Evolutionary conservation across 805 yeast genomes (phyloP), one percentile per base, ranked within the genome.

Genomic region (Wickerhamiella domercqiae): DNA sequence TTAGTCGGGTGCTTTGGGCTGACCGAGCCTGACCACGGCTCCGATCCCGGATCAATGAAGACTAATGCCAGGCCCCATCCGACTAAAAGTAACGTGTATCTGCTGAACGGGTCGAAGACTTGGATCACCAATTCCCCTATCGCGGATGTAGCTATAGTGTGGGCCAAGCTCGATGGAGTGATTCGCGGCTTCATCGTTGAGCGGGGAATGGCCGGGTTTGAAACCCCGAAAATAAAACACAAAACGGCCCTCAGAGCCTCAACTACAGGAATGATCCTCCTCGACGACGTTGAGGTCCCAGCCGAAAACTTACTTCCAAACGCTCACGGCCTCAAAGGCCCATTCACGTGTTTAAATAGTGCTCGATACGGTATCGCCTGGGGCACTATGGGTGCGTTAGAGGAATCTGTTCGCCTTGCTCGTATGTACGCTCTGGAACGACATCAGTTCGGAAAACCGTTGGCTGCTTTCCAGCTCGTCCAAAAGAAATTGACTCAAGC

Each of bases 11-110:
- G 77, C 55, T 73, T 73, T 47, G 78, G 75, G 22, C 66, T 73
- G 59, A 73, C 78, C 28, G 78, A 73, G 56, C 72, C 75, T 49
- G 73, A 72, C 46, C 78, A 73, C 49, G 74, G 74, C 41, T 69
- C 75, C 18, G 73, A 70, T 47, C 75, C 73, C 31, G 68, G 62
- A 5, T 69, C 74, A 37, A 65, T 70, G 63, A 74, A 69, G 55
- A 71, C 75, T 28, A 59, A 61, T 19, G 73, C 73, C 21, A 57
- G 51, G 32, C 55, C 49, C 11, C 67, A 63, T 40, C 65, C 67
- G 13, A 53, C 61, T 26, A 63, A 62, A 46, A 40, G 56, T 44
- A 66, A 62, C 21, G 63, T 59, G 14, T 61, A 59, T 39, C 48
- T 62, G 13, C 54, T 62, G 22, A 50, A 50, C 26, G 67, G 67